phyloP scores from a whole-genome alignment of 2,329 filamentous ascomycete genomes.

The Chalara sp. region DNA sequence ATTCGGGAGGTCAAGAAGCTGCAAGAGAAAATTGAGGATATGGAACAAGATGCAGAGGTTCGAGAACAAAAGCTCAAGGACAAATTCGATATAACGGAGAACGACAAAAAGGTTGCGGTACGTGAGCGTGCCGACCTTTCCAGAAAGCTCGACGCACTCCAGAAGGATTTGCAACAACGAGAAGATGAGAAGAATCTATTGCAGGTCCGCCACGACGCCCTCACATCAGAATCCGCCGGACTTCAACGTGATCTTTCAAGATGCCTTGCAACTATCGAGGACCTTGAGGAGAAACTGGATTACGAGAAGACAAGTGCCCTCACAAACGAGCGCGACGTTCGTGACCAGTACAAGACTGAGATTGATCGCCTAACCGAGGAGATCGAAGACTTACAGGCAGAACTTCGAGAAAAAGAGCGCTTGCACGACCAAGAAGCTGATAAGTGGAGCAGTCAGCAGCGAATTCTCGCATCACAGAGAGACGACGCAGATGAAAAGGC shows the following conservation, averaged over 20 bases:
- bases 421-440: conserved; percentile 65
- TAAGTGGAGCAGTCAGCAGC: conserved; percentile 63
- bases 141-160: conserved; percentile 25
- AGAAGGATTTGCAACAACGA: conserved; percentile 52
- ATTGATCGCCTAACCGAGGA: conserved; percentile 45
- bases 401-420: conserved; percentile 64
- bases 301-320: conserved; percentile 30
- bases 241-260: conserved; percentile 57
- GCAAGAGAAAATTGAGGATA: conserved; percentile 34
- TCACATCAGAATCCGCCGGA: conserved; percentile 59
- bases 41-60: conserved; percentile 22
- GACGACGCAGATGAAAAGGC: conserved; percentile 62
- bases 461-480: conserved; percentile 58
- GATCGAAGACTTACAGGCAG: conserved; percentile 44
- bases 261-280: conserved; percentile 34
- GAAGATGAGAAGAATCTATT: conserved; percentile 63
- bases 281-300: conserved; percentile 41
- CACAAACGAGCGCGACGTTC: conserved; percentile 54
- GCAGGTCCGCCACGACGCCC: conserved; percentile 60
- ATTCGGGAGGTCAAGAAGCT: conserved; percentile 31
- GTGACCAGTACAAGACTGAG: conserved; percentile 45
- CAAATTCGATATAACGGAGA: conserved; percentile 34
- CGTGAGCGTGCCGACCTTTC: conserved; percentile 13
- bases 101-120: conserved; percentile 30
- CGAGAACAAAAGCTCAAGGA: conserved; percentile 29